These are phyloP conservation scores for Lagenidium sp. DNA, from an alignment of 352 stramenopile genomes.

Conservation along the genomic window DNA sequence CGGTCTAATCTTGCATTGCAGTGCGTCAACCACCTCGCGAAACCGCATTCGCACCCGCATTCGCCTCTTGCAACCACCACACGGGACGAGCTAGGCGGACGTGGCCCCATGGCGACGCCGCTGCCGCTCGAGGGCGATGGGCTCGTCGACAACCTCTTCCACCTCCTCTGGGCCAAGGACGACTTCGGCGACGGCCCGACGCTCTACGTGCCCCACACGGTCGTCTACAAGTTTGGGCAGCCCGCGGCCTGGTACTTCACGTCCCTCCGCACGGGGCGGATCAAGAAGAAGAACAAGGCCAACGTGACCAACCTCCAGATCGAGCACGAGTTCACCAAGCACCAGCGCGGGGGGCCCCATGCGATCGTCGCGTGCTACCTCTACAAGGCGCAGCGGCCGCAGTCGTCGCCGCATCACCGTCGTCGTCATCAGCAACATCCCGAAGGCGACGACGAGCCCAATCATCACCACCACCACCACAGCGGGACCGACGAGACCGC, in stretches of 20 bases:
- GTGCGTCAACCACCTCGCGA: no score
- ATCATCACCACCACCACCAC: not conserved
- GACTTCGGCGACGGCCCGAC: slow-evolving; percentile 81
- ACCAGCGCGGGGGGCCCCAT: slow-evolving; percentile 29
- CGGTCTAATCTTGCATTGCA: no score
- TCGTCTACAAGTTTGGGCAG: slow-evolving; percentile 91
- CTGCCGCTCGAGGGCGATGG: slow-evolving; percentile 80
- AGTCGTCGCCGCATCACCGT: no score
- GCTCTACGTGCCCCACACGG: slow-evolving; percentile 90
- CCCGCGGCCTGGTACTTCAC: slow-evolving; percentile 95
- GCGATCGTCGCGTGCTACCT: slow-evolving; percentile 93
- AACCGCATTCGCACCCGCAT: no score
- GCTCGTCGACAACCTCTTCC: slow-evolving; percentile 83
- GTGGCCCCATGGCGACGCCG: slow-evolving; percentile 56
- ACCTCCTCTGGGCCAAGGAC: slow-evolving; percentile 89
- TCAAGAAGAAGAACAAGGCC: slow-evolving; percentile 89
- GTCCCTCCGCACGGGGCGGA: slow-evolving; percentile 56
- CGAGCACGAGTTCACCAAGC: slow-evolving; percentile 91
- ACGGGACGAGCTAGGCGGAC: no score
- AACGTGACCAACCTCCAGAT: slow-evolving; percentile 91
- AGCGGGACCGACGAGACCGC: not conserved
- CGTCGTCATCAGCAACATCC: no score
- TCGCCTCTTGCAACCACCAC: no score
- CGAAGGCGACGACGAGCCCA: no score
- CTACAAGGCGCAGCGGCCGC: slow-evolving; percentile 15